phyloP scores from a whole-genome alignment of 2,329 filamentous ascomycete species.

The Fusarium denticulatum region DNA sequence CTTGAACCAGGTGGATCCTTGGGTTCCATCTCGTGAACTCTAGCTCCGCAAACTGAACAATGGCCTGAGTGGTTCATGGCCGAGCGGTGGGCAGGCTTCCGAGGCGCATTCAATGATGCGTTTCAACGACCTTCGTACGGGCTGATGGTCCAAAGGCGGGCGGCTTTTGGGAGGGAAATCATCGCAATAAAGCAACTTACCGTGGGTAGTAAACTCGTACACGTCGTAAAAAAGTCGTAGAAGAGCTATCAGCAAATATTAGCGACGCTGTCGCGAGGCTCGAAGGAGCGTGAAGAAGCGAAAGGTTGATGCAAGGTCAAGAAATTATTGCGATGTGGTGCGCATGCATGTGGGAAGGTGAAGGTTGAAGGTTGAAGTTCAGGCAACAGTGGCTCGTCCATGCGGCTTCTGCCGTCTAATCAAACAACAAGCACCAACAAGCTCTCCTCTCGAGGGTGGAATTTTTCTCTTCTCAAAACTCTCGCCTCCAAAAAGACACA shows the following conservation, averaged over 20 bases:
- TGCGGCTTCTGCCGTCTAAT: slow-evolving; percentile 5
- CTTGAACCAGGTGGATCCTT: background rate
- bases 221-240: slow-evolving; percentile 44
- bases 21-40: background rate
- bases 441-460: background rate
- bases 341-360: background rate
- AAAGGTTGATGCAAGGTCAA: background rate
- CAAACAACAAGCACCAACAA: background rate
- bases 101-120: background rate
- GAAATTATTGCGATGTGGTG: background rate
- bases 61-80: background rate
- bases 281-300: background rate
- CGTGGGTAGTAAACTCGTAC: slow-evolving; percentile 43
- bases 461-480: background rate
- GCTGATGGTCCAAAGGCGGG: background rate
- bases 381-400: background rate
- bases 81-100: too few species aligned
- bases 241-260: slow-evolving; percentile 34
- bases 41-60: background rate
- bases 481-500: background rate
- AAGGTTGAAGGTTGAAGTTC: slow-evolving; percentile 12
- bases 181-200: slow-evolving; percentile 25
- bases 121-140: background rate
- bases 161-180: background rate
- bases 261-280: slow-evolving; percentile 17